phyloP scores from a whole-genome alignment of 2,329 filamentous ascomycete species.

The Dothideomycetes sp. region DNA sequence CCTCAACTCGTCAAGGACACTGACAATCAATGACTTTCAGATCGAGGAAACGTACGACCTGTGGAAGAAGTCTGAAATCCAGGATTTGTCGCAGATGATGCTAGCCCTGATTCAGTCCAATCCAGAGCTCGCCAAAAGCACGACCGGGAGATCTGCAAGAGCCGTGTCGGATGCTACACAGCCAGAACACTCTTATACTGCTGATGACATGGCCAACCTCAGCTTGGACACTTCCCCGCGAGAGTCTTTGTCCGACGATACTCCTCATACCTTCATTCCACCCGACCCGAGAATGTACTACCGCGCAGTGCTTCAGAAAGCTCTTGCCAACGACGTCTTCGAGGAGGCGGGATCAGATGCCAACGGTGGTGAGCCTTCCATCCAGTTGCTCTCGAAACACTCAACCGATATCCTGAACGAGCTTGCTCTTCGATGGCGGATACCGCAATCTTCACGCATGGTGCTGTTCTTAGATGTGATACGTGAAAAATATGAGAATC shows the following conservation, averaged over 20 bases:
- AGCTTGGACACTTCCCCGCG: slow-evolving; percentile 42
- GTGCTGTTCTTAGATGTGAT: slow-evolving; percentile 77
- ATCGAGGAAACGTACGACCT: slow-evolving; percentile 74
- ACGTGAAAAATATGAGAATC: slow-evolving; percentile 72
- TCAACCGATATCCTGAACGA: slow-evolving; percentile 78
- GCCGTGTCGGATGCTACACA: slow-evolving; percentile 26
- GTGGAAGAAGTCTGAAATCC: slow-evolving; percentile 85
- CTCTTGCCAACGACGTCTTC: slow-evolving; percentile 51
- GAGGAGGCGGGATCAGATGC: slow-evolving; percentile 39
- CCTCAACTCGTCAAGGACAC: slow-evolving; percentile 62
- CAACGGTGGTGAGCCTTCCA: slow-evolving; percentile 35
- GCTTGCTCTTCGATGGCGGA: slow-evolving; percentile 75
- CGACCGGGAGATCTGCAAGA: slow-evolving; percentile 43
- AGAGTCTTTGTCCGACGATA: slow-evolving; percentile 35
- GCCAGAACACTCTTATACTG: slow-evolving; percentile 39
- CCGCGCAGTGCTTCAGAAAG: slow-evolving; percentile 68
- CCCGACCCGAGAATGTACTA: slow-evolving; percentile 73
- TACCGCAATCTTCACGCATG: slow-evolving; percentile 71
- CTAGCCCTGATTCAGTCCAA: slow-evolving; percentile 77
- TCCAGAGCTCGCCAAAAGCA: slow-evolving; percentile 72
- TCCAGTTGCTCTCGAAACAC: slow-evolving; percentile 57
- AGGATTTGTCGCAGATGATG: slow-evolving; percentile 87
- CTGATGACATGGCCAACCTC: slow-evolving; percentile 59
- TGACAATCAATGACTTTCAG: slow-evolving; percentile 81
- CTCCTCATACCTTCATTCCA: slow-evolving; percentile 81